phyloP scores from a whole-genome alignment of 148 eudicot genomes.

The Mesembryanthemum crystallinum region DNA sequence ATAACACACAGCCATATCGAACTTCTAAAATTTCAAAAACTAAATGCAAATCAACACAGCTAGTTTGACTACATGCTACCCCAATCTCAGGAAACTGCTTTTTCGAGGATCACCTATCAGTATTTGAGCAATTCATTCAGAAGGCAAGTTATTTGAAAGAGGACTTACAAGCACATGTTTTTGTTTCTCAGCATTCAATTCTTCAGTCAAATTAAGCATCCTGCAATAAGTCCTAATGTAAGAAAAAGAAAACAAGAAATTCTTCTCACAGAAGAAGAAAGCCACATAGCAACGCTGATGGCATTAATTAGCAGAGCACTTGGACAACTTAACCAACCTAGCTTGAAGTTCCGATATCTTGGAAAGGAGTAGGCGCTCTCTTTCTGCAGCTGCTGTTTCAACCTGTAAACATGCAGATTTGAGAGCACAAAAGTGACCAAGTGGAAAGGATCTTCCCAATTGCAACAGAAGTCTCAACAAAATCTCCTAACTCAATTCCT shows the following conservation, averaged over 20 bases:
- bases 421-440: conserved; percentile 4
- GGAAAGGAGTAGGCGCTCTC: conserved; percentile 62
- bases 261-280: neutral
- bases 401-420: conserved; percentile 43
- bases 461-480: neutral
- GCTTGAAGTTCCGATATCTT: conserved; percentile 88
- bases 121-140: neutral
- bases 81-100: neutral
- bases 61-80: neutral
- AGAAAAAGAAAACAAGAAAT: neutral
- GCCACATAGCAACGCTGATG: neutral
- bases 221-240: conserved; percentile 35
- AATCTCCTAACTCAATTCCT: neutral
- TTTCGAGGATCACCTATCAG: neutral
- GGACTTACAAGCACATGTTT: conserved; percentile 66
- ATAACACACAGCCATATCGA: neutral
- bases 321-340: conserved; percentile 43
- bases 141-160: neutral
- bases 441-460: neutral
- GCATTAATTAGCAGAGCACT: neutral
- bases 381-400: conserved; percentile 68
- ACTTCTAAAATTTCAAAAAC: neutral
- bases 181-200: conserved; percentile 68
- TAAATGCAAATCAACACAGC: neutral
- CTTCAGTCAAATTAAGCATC: conserved; percentile 75